Evolutionary conservation across 345 rosid species (phyloP), one percentile per base, ranked within the genome.

Genomic region (Cardamine resedifolia): DNA sequence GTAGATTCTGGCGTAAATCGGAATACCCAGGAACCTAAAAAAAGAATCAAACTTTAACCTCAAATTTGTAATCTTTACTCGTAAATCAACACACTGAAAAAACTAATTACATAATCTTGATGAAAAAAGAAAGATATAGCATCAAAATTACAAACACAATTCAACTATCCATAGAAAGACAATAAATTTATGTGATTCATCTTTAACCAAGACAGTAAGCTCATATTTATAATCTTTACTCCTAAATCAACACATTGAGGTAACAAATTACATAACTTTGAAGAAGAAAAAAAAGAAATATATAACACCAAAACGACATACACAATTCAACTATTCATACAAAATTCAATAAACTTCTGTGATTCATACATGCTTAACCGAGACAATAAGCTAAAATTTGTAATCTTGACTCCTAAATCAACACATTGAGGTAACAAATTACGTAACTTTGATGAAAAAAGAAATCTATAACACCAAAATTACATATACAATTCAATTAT

Each of bases 1-100:
- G 92, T 68, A 93, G 97, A 81, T 83, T 81, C 79, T 47, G 81
- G 53, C 95, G 92, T 79, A 89, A 80, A 33, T 70, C 76, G 50
- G 96, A 66, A 77, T 79, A 93, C 24, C 90, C 92, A 16, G 98
- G 97, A 68, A 93, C 98, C 98, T 93, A 71, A n/a, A n/a, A 18
- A 74, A n/a, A 41, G 50, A 62, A 41, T 18, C 58, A 68, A 28
- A 43, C 12, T n/a, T 50, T 48, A 74, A 60, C 66, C 55, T 53
- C 59, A 58, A 53, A 21, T 27, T 71, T 64, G 21, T 18, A 39
- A 41, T 21, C 38, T 19, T 57, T 34, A 70, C 36, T 20, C n/a
- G n/a, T 16, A 10, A 36, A 44, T 19, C 64, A 66, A 23, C 19
- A 50, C 48, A 28, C 4, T 10, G n/a, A 57, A 10, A 58, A 4